Evolutionary conservation across 768 basidiomycete species (phyloP).

Genomic region (Lactifluus hygrophoroides): DNA sequence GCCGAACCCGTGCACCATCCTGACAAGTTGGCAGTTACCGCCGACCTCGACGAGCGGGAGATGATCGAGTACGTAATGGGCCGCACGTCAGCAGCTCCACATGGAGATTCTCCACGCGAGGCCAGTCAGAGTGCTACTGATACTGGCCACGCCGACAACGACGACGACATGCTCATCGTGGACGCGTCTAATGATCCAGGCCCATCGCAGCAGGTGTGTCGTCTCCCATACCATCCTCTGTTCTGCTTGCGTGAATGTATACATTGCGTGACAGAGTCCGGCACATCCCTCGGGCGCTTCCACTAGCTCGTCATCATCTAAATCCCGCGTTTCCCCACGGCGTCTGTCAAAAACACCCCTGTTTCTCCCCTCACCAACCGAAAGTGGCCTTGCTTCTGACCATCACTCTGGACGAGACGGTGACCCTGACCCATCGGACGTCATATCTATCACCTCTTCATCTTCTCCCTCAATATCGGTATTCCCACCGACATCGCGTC

Average conservation of each 20-base stretch:
- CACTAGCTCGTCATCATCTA: background rate
- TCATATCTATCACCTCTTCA: constrained; percentile 3
- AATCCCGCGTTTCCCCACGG: background rate
- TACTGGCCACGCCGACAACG: background rate
- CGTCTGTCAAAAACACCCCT: constrained; percentile 1
- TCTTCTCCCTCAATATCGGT: background rate
- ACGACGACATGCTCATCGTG: background rate
- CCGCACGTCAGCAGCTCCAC: too few species aligned
- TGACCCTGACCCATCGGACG: background rate
- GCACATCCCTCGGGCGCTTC: background rate
- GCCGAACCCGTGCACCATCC: too few species aligned
- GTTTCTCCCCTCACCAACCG: constrained; percentile 8
- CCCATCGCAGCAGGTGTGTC: background rate
- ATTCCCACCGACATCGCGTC: background rate
- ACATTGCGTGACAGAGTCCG: background rate
- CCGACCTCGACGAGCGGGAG: background rate
- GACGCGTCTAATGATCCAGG: background rate
- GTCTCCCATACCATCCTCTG: background rate
- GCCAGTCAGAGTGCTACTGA: background rate
- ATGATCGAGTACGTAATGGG: background rate
- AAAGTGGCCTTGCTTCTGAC: background rate
- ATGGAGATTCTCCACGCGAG: background rate
- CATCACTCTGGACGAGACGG: background rate
- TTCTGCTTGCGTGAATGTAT: background rate
- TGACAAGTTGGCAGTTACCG: background rate